Evolutionary conservation across 2,329 filamentous ascomycete genomes (phyloP), one percentile per base, ranked within the genome.

Genomic region (Ophiosphaerella herpotricha): DNA sequence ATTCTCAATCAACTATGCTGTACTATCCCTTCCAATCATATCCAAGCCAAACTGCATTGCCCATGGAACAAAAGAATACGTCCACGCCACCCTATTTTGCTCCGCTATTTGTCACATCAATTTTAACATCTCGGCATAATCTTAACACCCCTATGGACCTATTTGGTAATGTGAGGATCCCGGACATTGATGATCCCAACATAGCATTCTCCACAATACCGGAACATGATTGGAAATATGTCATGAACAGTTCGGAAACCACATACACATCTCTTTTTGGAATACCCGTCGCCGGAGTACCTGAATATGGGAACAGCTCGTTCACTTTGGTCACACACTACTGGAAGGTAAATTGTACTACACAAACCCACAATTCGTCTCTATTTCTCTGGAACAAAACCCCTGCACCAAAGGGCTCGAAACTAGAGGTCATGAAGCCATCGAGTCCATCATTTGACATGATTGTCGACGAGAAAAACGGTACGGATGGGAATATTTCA

Each of bases 201-300:
- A 8, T 9, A 24, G 7, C 26, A 14, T 14, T 11, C 16, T 6
- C 33, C 5, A 29, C 2, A 16, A 4, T 26, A 23, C 7, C 11
- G 5, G 21, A 32, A 9, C 14, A 23, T 24, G 39, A 36, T 29
- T 29, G 33, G 13, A 2, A 7, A 14, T n/a, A 39, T 21, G 18
- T 21, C 18, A 26, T 4, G 7, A 40, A 34, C 9, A 34, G n/a
- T 9, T 12, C 33, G 5, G 13, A 12, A 7, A 8, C 23, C 16
- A 7, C 12, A 1, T 52, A 52, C 16, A 43, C 39, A 13, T 52
- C 49, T 6, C 4, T 47, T 4, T 36, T 52, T 14, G 49, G 49
- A 2, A 16, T 46, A 5, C 49, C 49, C 6, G 26, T 44, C 2
- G 43, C 29, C 8, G 49, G 43, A 4, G 5, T 52, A 13, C 49